These are phyloP conservation scores for Iris macrosiphon DNA, from an alignment of 106 monocot genomes.

Conservation along the genomic window DNA sequence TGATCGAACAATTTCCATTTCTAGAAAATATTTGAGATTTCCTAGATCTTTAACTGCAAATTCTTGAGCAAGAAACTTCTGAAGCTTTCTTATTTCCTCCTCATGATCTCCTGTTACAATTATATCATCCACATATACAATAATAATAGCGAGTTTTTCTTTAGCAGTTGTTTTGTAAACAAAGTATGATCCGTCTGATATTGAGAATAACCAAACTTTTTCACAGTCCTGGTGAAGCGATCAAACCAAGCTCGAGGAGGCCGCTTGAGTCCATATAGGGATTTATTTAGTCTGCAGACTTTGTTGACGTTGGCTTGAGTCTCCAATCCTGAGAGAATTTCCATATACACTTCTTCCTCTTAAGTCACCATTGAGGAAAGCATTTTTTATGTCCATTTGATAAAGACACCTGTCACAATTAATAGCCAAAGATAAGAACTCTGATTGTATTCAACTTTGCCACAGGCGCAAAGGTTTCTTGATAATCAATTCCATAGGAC, in stretches of 20 bases:
- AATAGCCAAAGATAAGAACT: neutral
- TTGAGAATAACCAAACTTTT: too few relatives aligned
- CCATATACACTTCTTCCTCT: constrained; percentile 3
- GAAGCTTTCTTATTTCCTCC: neutral
- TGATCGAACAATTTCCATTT: neutral
- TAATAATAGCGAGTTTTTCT: too few relatives aligned
- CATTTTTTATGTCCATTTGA: neutral
- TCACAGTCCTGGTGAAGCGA: too few relatives aligned
- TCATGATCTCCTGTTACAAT: neutral
- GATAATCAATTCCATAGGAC: too few relatives aligned
- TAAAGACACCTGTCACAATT: neutral
- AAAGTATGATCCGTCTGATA: too few relatives aligned
- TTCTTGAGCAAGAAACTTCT: neutral
- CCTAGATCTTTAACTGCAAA: neutral
- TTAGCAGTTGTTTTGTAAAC: too few relatives aligned
- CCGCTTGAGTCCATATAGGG: too few relatives aligned
- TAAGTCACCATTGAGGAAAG: neutral
- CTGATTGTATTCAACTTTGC: too few relatives aligned
- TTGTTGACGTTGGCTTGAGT: neutral
- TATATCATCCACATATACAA: too few relatives aligned
- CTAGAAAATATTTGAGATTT: constrained; percentile 1
- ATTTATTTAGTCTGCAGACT: too few relatives aligned
- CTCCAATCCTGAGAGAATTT: neutral
- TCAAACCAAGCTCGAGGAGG: constrained; percentile 2
- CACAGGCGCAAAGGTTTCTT: too few relatives aligned